Evolutionary conservation across 2,329 filamentous ascomycete genomes (phyloP).

Genomic region (Botrytis aclada): DNA sequence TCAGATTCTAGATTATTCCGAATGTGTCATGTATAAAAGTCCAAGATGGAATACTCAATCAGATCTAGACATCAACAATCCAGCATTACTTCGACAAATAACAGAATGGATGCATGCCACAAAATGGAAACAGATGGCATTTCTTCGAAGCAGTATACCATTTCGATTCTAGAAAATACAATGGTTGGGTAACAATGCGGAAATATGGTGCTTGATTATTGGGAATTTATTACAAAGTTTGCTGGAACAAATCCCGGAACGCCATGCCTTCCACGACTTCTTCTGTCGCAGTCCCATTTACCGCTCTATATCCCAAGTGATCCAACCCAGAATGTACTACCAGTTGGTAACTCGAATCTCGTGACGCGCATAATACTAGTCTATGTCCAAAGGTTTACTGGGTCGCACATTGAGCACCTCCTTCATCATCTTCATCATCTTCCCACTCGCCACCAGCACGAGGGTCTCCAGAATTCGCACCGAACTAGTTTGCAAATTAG

Average conservation of each 20-base stretch:
- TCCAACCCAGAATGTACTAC: not conserved
- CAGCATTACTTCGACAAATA: not conserved
- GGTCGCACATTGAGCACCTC: constrained; percentile 60
- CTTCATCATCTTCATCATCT: constrained; percentile 61
- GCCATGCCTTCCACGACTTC: not conserved
- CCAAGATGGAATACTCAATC: not conserved
- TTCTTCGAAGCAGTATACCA: not conserved
- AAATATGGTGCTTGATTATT: not conserved
- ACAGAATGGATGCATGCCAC: not conserved
- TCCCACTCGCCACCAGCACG: constrained; percentile 65
- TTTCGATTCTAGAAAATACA: not conserved
- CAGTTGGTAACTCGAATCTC: not conserved
- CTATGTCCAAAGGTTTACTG: constrained; percentile 30
- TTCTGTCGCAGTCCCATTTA: constrained; percentile 8
- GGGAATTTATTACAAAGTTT: constrained; percentile 7
- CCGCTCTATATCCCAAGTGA: constrained; percentile 12
- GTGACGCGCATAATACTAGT: not conserved
- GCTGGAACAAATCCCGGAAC: not conserved
- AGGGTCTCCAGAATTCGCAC: constrained; percentile 66
- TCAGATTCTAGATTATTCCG: too few relatives aligned
- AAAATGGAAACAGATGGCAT: not conserved
- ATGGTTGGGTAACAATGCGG: not conserved
- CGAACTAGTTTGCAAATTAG: constrained; percentile 54
- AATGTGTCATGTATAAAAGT: not conserved
- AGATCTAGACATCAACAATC: not conserved